Conservation (phyloP, 768 basidiomycete genomes). For the Amanita pallidorosea region DNA sequence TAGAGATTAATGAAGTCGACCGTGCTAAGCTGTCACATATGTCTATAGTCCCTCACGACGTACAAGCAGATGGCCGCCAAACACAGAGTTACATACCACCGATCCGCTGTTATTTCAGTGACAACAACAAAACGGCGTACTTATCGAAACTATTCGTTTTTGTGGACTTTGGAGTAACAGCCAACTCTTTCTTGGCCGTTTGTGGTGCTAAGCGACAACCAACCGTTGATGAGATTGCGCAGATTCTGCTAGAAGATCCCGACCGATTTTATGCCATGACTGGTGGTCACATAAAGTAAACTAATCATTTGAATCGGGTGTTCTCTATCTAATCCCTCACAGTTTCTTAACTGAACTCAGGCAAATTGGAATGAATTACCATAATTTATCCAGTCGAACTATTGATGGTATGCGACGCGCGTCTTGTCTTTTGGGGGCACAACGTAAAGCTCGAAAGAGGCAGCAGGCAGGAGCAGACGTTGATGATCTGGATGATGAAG, state of each 20-base stretch:
- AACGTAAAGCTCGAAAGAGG: conserved; percentile 36
- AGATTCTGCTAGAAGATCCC: conserved; percentile 60
- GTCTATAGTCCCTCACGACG: conserved; percentile 56
- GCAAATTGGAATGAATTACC: conserved; percentile 72
- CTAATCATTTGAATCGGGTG: not conserved
- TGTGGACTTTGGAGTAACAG: conserved; percentile 76
- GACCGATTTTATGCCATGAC: conserved; percentile 60
- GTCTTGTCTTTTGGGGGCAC: conserved; percentile 65
- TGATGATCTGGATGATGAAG: conserved; percentile 54
- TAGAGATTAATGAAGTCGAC: conserved; percentile 51
- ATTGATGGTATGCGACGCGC: conserved; percentile 56
- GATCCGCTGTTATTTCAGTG: conserved; percentile 59
- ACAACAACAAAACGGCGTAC: conserved; percentile 40
- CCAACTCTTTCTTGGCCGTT: conserved; percentile 75
- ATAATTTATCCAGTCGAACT: conserved; percentile 41
- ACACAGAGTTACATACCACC: conserved; percentile 41
- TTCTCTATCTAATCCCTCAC: not conserved
- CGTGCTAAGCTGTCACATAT: conserved; percentile 44
- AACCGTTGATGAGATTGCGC: conserved; percentile 71
- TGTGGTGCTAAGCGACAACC: conserved; percentile 87
- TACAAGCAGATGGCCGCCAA: conserved; percentile 16
- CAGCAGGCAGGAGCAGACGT: conserved; percentile 16
- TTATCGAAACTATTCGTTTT: conserved; percentile 81
- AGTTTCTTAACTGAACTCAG: conserved; percentile 80
- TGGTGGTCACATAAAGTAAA: conserved; percentile 60